These are phyloP conservation scores for Selaginella moellendorffii DNA, from an alignment of 75 land plant genomes.

Conservation along the genomic window DNA sequence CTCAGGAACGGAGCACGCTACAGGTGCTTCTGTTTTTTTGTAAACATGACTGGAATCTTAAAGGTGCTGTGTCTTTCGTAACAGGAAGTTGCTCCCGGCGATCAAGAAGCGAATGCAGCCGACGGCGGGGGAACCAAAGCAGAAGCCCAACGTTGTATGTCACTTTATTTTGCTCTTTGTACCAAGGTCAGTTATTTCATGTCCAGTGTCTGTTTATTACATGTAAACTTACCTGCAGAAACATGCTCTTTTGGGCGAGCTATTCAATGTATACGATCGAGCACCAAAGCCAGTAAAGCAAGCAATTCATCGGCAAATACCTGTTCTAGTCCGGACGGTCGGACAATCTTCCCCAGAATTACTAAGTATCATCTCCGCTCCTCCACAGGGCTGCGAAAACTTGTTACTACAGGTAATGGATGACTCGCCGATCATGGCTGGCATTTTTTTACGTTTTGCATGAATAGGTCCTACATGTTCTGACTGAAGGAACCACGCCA, in stretches of 20 bases:
- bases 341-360: slow-evolving; percentile 68
- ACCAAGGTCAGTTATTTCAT: slow-evolving; percentile 48
- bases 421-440: too few species aligned
- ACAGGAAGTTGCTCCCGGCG: neutral
- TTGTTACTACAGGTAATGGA: slow-evolving; percentile 59
- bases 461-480: slow-evolving; percentile 57
- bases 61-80: too few species aligned
- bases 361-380: slow-evolving; percentile 66
- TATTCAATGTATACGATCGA: slow-evolving; percentile 47
- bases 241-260: slow-evolving; percentile 66
- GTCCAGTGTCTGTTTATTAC: neutral
- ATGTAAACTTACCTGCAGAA: slow-evolving; percentile 36
- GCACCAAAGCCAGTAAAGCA: slow-evolving; percentile 54
- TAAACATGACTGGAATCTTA: too few species aligned
- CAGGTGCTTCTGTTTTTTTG: too few species aligned
- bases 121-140: slow-evolving; percentile 18
- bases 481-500: slow-evolving; percentile 69
- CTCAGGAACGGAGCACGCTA: neutral
- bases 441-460: neutral
- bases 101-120: slow-evolving; percentile 17
- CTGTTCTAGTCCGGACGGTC: slow-evolving; percentile 67
- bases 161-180: slow-evolving; percentile 88
- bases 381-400: slow-evolving; percentile 67
- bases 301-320: slow-evolving; percentile 78
- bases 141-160: slow-evolving; percentile 78